Evolutionary conservation across 345 rosid species (phyloP).

Genomic region (Pelargonium nanum): DNA sequence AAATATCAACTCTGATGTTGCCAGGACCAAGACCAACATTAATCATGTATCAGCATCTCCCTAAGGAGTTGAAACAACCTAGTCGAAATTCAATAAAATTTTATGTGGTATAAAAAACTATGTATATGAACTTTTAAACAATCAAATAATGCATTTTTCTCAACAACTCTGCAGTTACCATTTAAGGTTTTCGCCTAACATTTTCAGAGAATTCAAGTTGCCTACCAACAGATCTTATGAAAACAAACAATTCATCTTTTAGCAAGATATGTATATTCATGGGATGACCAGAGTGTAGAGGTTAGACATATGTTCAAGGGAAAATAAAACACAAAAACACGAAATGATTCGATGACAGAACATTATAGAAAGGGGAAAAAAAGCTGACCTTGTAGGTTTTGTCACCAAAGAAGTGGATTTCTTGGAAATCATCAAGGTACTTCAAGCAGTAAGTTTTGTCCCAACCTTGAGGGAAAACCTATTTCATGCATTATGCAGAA

Average conservation of each 20-base stretch:
- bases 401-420: conserved; percentile 98
- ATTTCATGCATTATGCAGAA: conserved; percentile 11
- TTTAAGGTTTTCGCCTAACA: not conserved
- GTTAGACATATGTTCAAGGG: too few species aligned
- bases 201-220: not conserved
- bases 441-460: conserved; percentile 96
- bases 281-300: not conserved
- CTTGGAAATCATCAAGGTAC: conserved; percentile 62
- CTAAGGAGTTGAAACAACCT: not conserved
- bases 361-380: not conserved
- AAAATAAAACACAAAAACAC: too few species aligned
- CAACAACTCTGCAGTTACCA: not conserved
- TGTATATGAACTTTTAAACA: not conserved
- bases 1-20: not conserved
- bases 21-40: not conserved
- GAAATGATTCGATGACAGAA: too few species aligned
- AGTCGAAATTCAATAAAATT: not conserved
- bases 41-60: not conserved
- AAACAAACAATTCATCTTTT: too few species aligned
- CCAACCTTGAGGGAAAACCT: conserved; percentile 98
- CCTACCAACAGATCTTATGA: not conserved
- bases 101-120: too few species aligned
- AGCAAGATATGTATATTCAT: not conserved
- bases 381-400: conserved; percentile 77
- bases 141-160: not conserved